A percentile compares a stretch with the other conserved stretches of the same genome.
Evolutionary conservation across 148 eudicot genomes (phyloP).

Genomic region (Rhododendron mucronatum): DNA sequence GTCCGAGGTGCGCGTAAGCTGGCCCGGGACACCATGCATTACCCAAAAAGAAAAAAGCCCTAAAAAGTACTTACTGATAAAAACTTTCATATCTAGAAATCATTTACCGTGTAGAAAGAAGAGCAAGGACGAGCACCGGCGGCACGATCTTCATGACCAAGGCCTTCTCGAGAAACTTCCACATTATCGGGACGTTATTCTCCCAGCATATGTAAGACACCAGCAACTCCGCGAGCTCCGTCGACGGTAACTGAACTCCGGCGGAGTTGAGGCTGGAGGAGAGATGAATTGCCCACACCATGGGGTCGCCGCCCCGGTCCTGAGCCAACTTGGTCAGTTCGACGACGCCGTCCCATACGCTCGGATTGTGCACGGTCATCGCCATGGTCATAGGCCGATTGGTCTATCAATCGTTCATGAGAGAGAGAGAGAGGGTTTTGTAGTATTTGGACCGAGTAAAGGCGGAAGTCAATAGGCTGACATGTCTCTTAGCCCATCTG

Average conservation of each 20-base stretch:
- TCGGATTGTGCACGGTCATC: conserved; percentile 9
- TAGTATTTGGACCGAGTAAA: background rate
- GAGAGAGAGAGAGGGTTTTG: background rate
- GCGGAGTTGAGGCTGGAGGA: conserved; percentile 43
- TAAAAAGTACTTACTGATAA: too few relatives aligned
- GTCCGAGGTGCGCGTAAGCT: too few relatives aligned
- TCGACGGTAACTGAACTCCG: conserved; percentile 49
- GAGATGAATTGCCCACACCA: conserved; percentile 65
- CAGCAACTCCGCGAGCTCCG: conserved; percentile 41
- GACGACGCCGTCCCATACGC: conserved; percentile 39
- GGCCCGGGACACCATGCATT: too few relatives aligned
- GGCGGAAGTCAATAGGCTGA: background rate
- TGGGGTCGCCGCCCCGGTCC: conserved; percentile 39
- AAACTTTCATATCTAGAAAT: background rate
- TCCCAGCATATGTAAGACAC: conserved; percentile 51
- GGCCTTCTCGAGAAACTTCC: conserved; percentile 78
- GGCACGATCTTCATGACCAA: conserved; percentile 39
- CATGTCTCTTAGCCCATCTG: too few relatives aligned
- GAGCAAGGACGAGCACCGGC: conserved; percentile 49
- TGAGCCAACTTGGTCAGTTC: conserved; percentile 55
- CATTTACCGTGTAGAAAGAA: conserved; percentile 43
- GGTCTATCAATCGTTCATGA: background rate
- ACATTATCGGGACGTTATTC: conserved; percentile 49
- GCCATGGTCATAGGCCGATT: conserved; percentile 12
- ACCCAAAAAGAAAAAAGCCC: background rate